Conservation (phyloP, 345 rosid species). For the Heritiera fomes region DNA sequence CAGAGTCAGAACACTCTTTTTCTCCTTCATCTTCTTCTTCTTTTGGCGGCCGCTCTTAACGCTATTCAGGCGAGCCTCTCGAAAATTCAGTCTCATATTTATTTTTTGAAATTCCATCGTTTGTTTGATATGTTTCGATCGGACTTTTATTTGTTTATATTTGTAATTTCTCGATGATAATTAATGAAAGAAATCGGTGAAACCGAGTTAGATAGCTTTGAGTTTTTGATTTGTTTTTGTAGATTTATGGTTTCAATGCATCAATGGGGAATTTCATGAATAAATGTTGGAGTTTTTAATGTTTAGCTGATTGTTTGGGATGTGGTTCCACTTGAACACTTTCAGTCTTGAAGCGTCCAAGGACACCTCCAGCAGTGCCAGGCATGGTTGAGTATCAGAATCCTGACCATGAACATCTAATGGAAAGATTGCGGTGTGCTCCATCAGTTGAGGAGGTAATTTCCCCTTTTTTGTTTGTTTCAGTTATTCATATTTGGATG, state of each 20-base stretch:
- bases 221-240: not conserved
- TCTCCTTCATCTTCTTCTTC: not conserved
- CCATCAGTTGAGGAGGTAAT: conserved; percentile 81
- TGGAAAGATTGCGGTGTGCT: conserved; percentile 74
- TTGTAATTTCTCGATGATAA: not conserved
- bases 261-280: not conserved
- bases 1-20: no score
- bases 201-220: not conserved
- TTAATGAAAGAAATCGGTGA: not conserved
- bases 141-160: not conserved
- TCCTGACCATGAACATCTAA: conserved; percentile 71
- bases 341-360: conserved; percentile 67
- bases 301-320: not conserved
- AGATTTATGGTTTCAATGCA: not conserved
- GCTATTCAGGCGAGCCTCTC: not conserved
- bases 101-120: no score
- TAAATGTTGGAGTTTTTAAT: not conserved
- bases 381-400: conserved; percentile 78
- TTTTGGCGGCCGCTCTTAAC: not conserved
- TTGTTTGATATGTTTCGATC: not conserved
- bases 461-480: not conserved
- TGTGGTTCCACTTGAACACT: conserved; percentile 35
- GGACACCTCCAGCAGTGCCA: conserved; percentile 66
- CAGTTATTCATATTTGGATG: conserved; percentile 16
- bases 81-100: not conserved